Base-by-base conservation (phyloP, 306 rosid genomes). In the Prunus padus region DNA sequence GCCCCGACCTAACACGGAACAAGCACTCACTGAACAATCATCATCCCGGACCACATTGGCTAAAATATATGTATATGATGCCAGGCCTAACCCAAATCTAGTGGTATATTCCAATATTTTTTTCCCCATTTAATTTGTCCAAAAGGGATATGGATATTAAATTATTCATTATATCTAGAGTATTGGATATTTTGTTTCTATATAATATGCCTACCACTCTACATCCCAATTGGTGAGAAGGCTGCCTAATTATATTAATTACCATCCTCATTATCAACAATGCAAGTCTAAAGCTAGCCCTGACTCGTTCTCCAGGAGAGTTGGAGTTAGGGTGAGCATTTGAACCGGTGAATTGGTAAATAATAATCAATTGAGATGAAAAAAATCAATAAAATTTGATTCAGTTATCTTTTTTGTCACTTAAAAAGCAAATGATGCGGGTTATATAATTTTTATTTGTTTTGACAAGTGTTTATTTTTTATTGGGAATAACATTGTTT, bases 231-330 rank as follows among this genome's bases (percentile, higher is more conserved):
- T 83, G 79, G 82, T 74, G 72, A 72, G 79, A 54, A 71, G 23
- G 71, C 52, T 65, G 14, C 31, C 74, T 44, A 59, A 59, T 23
- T 57, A 40, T 33, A 77, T 82, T 66, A 72, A 78, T 46, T 75
- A 28, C 13, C 30, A 51, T 66, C 68, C 33, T 70, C 52, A 80
- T 80, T 83, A 84, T 74, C 26, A 55, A 80, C 54, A 81, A 78
- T 62, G 65, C 81, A 80, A 78, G 37, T 40, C 67, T 47, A 81
- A 75, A 57, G 62, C 69, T 18, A 80, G 74, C 78, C 74, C 72
- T 75, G 14, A 75, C 73, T 75, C 65, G 83, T 55, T 75, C 25
- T 54, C 79, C 89, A 65, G 42, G 77, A 75, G 47, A 86, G 60
- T 82, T 8, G 84, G 75, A 68, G 45, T 28, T 75, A 72, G 6